These are phyloP conservation scores for Calvatia gigantea DNA, from an alignment of 768 basidiomycete genomes.

Conservation along the genomic window DNA sequence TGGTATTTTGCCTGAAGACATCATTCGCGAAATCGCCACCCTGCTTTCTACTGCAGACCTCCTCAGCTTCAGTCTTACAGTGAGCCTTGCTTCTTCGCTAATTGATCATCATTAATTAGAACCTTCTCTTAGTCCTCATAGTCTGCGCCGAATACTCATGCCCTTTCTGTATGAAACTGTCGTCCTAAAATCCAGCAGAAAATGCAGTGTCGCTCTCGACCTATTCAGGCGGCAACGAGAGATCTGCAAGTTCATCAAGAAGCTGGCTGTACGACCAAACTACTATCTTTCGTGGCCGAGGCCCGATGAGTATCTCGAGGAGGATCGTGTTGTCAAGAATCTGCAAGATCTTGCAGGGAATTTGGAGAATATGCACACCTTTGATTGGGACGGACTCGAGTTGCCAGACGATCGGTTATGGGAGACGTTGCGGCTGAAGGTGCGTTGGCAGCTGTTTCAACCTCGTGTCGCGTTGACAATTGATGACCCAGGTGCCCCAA, in stretches of 20 bases:
- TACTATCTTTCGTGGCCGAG: constrained; percentile 51
- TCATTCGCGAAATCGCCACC: constrained; percentile 36
- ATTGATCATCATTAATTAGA: constrained; percentile 5
- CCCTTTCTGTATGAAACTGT: constrained; percentile 44
- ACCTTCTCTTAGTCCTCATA: constrained; percentile 23
- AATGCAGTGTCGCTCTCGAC: constrained; percentile 32
- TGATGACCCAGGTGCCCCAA: constrained; percentile 34
- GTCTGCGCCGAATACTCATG: constrained; percentile 28
- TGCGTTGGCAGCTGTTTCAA: constrained; percentile 21
- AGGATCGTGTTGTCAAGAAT: constrained; percentile 36
- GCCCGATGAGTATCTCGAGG: constrained; percentile 36
- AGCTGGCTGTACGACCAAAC: constrained; percentile 44
- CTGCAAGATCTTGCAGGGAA: constrained; percentile 30
- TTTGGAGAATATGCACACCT: constrained; percentile 34
- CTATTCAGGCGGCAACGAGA: constrained; percentile 33
- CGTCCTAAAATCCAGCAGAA: constrained; percentile 37
- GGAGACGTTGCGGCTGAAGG: constrained; percentile 34
- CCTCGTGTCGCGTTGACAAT: neutral
- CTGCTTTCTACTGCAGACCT: constrained; percentile 33
- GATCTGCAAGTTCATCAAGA: constrained; percentile 35
- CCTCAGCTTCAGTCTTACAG: constrained; percentile 38
- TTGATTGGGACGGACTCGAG: constrained; percentile 53
- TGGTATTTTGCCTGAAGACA: constrained; percentile 34
- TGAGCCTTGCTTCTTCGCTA: constrained; percentile 21
- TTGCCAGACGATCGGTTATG: constrained; percentile 40